phyloP scores from a whole-genome alignment of 495 filamentous ascomycete genomes.

The Trichocladium uniseriatum region DNA sequence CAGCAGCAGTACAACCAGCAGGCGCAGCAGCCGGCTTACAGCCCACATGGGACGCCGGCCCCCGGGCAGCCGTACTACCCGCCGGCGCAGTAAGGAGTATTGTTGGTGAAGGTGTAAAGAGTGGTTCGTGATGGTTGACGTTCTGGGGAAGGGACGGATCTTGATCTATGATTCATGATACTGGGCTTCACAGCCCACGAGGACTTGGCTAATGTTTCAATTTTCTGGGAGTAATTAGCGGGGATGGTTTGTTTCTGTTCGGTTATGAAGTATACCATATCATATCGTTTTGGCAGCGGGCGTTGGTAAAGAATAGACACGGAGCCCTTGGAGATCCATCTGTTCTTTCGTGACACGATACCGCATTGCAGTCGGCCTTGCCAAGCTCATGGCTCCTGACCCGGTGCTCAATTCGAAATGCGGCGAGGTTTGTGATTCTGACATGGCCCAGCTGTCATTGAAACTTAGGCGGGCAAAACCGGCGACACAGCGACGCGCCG shows the following conservation, averaged over 20 bases:
- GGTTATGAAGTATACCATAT: neutral
- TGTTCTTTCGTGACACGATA: neutral
- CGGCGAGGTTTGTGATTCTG: no score
- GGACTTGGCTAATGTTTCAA: neutral
- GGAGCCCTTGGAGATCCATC: neutral
- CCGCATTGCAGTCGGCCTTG: no score
- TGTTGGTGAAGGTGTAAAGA: no score
- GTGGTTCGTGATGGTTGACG: no score
- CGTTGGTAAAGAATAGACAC: neutral
- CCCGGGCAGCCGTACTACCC: constrained; percentile 17
- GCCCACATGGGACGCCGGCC: constrained; percentile 13
- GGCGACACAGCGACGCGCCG: no score
- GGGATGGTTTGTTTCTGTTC: neutral
- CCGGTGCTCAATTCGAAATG: no score
- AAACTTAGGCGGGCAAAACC: no score
- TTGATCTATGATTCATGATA: no score
- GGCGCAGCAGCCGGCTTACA: constrained; percentile 1
- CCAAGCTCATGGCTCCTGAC: no score
- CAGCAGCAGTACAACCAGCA: constrained; percentile 2
- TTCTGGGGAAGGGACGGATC: no score
- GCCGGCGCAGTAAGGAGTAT: constrained; percentile 1
- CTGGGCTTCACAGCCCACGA: no score
- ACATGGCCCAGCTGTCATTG: no score
- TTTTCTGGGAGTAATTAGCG: neutral
- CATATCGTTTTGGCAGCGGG: neutral